Conservation (phyloP, 371 early-diverging fungal genomes). For the Mucor indicus region DNA sequence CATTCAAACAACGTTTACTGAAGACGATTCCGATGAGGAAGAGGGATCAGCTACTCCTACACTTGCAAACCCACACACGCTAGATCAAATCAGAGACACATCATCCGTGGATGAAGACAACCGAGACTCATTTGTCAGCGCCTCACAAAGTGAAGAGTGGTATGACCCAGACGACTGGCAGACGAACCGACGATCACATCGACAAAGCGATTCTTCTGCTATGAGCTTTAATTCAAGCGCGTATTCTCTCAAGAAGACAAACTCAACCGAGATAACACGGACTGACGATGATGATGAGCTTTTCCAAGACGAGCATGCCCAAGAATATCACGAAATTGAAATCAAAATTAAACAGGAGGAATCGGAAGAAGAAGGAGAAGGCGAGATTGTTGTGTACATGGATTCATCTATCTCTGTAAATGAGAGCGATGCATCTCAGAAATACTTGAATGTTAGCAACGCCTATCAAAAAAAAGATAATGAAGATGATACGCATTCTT, state of each 20-base stretch:
- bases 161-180: constrained; percentile 24
- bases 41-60: constrained; percentile 5
- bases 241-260: constrained; percentile 15
- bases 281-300: constrained; percentile 13
- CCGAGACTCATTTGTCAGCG: constrained; percentile 9
- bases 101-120: not conserved
- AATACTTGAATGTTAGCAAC: not conserved
- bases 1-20: no score
- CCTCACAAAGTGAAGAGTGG: constrained; percentile 21
- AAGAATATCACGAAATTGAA: not conserved
- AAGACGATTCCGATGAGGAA: no score
- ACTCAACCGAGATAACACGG: constrained; percentile 15
- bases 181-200: constrained; percentile 6
- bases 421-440: not conserved
- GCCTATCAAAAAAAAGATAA: not conserved
- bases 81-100: not conserved
- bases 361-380: constrained; percentile 12
- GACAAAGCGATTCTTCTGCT: constrained; percentile 1
- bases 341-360: not conserved
- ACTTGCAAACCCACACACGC: constrained; percentile 5
- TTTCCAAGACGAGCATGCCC: not conserved
- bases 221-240: not conserved
- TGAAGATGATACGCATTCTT: not conserved
- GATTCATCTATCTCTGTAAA: not conserved
- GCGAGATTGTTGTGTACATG: constrained; percentile 24